These are phyloP conservation scores for Biscutella laevigata DNA, from an alignment of 441 rosid species.

Conservation along the genomic window DNA sequence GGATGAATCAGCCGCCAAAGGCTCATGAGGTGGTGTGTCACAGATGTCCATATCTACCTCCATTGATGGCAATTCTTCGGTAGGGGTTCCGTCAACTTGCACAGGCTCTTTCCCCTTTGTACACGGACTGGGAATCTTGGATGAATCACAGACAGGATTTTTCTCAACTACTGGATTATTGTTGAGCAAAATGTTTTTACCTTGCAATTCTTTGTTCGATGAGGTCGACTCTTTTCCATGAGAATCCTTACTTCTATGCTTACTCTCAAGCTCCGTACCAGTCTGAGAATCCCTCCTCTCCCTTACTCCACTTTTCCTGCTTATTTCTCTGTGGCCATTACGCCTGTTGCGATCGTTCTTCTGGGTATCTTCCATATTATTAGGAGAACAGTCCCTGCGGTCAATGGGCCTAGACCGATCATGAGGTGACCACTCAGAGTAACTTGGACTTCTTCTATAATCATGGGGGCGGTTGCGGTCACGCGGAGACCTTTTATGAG, in stretches of 20 bases:
- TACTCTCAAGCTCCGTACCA: conserved; percentile 50
- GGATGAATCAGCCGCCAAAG: conserved; percentile 46
- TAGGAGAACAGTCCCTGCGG: conserved; percentile 63
- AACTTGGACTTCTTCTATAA: conserved; percentile 75
- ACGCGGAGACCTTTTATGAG: conserved; percentile 64
- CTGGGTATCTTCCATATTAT: conserved; percentile 46
- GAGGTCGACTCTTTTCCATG: conserved; percentile 35
- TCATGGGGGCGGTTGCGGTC: conserved; percentile 59
- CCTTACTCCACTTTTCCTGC: conserved; percentile 44
- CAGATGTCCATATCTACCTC: conserved; percentile 99
- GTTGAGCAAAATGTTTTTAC: conserved; percentile 30
- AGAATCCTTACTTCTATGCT: conserved; percentile 43
- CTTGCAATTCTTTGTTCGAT: conserved; percentile 52
- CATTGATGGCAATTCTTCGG: conserved; percentile 83
- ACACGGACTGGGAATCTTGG: conserved; percentile 38
- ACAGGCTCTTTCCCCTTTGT: conserved; percentile 38
- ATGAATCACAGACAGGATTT: conserved; percentile 35
- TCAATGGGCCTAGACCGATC: conserved; percentile 53
- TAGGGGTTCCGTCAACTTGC: conserved; percentile 40
- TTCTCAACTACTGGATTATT: conserved; percentile 40
- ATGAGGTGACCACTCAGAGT: conserved; percentile 62
- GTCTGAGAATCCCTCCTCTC: conserved; percentile 52
- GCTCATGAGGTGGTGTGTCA: conserved; percentile 93
- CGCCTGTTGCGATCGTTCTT: conserved; percentile 49
- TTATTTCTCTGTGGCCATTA: conserved; percentile 38